Evolutionary conservation across 75 land plant species (phyloP).

Genomic region (Azolla pinnata): DNA sequence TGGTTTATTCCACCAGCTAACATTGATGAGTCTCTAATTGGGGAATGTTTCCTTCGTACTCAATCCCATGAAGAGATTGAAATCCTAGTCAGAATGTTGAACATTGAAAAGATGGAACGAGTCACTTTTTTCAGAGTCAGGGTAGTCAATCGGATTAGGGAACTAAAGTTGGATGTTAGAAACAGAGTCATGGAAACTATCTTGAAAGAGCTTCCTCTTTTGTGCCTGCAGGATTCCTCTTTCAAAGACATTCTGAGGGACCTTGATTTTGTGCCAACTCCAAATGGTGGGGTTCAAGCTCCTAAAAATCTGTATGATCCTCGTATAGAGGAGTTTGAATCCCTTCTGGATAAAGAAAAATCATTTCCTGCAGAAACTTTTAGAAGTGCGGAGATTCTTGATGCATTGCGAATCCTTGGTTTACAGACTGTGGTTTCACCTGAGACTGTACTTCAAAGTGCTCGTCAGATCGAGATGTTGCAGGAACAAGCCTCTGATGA

Average conservation of each 20-base stretch:
- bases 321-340: conserved; percentile 57
- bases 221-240: conserved; percentile 45
- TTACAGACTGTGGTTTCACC: conserved; percentile 53
- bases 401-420: conserved; percentile 61
- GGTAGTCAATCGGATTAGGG: conserved; percentile 42
- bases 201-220: conserved; percentile 66
- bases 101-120: conserved; percentile 45
- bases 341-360: conserved; percentile 55
- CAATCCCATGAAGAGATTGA: conserved; percentile 43
- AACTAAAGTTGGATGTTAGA: conserved; percentile 43
- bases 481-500: conserved; percentile 37
- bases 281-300: conserved; percentile 39
- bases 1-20: conserved; percentile 55
- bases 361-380: conserved; percentile 63
- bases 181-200: conserved; percentile 53
- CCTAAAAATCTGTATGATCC: conserved; percentile 78
- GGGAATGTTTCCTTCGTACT: conserved; percentile 46
- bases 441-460: conserved; percentile 75
- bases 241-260: conserved; percentile 43
- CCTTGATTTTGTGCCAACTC: conserved; percentile 59
- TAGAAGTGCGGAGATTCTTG: conserved; percentile 43
- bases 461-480: conserved; percentile 48
- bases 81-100: conserved; percentile 42
- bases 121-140: conserved; percentile 48
- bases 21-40: conserved; percentile 40